phyloP scores from a whole-genome alignment of 2,329 filamentous ascomycete genomes.

The Beauveria sp. region DNA sequence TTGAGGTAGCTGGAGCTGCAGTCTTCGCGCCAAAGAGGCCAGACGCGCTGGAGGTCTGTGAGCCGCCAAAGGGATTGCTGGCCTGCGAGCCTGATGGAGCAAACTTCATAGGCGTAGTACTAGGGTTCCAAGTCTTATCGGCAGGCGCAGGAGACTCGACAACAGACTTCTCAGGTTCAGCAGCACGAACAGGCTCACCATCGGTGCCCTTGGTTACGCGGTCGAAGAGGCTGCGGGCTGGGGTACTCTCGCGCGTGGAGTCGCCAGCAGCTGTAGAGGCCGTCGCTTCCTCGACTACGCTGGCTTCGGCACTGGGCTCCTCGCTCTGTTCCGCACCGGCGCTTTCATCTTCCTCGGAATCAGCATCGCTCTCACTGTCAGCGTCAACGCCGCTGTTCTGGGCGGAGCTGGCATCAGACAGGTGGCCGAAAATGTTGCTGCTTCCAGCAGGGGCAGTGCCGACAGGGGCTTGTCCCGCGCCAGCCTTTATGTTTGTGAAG shows the following conservation, averaged over 20 bases:
- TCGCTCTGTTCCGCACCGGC: conserved; percentile 36
- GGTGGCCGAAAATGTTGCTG: conserved; percentile 51
- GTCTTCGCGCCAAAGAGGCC: conserved; percentile 13
- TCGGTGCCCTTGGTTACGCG: conserved; percentile 43
- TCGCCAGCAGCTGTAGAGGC: conserved; percentile 16
- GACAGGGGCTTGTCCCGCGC: conserved; percentile 13
- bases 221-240: conserved; percentile 47
- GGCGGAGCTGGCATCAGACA: conserved; percentile 48
- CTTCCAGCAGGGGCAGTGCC: conserved; percentile 17
- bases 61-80: conserved; percentile 25
- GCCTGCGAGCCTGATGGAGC: conserved; percentile 26
- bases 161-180: conserved; percentile 14
- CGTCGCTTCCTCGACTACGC: conserved; percentile 32
- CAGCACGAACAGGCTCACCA: conserved; percentile 40
- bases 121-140: conserved; percentile 36
- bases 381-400: conserved; percentile 46
- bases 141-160: conserved; percentile 21
- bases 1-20: background rate
- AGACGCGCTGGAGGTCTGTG: conserved; percentile 11
- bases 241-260: conserved; percentile 34
- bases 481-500: conserved; percentile 32
- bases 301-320: conserved; percentile 35
- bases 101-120: conserved; percentile 49
- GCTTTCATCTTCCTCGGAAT: conserved; percentile 34
- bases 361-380: conserved; percentile 38